Base-by-base conservation (phyloP, 345 rosid genomes). In the Aethionema arabicum region DNA sequence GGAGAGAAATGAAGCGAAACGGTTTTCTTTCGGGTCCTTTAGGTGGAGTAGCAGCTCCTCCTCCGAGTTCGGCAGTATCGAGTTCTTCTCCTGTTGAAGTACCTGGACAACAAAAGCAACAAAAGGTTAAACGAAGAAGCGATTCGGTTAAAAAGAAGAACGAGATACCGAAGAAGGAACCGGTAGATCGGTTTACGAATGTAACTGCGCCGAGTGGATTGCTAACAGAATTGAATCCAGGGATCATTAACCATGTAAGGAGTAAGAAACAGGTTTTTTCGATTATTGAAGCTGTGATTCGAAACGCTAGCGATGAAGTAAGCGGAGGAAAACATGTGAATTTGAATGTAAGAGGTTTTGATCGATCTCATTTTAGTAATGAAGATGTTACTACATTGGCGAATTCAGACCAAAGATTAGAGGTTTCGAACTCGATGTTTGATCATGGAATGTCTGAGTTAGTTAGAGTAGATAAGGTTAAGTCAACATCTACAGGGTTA, bases 1-100 rank as follows among this genome's bases (percentile, higher is more conserved):
- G 97, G 99, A 85, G 76, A 74, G 97, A 90, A 75, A 90, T 93
- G 97, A 93, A 90, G 74, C 78, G 77, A 65, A 93, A 88, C 2
- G 99, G 97, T 55, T 90, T 85, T 65, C 82, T 93, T 10, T 93
- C 99, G 3, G 80, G 82, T 30, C 80, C 76, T 72, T 83, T 78
- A 15, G 96, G 88, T 48, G 87, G 90, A 46, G 67, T 79, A 55
- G 71, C 82, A 6, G 63, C 27, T 21, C 27, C 27, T 21, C 27
- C 69, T 53, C 81, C 79, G 61, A 79, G 61, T 46, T 51, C 76
- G 57, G 15, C 71, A 41, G 39, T 75, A 42, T 52, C 80, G 9
- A 73, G 27, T 21, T 21, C 73, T 66, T 59, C 85, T 63, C 84
- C 76, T 63, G 83, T 84, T 53, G 90, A 82, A 30, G 65, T 76